phyloP scores from a whole-genome alignment of 768 basidiomycete genomes.

The Mycena haematopus region DNA sequence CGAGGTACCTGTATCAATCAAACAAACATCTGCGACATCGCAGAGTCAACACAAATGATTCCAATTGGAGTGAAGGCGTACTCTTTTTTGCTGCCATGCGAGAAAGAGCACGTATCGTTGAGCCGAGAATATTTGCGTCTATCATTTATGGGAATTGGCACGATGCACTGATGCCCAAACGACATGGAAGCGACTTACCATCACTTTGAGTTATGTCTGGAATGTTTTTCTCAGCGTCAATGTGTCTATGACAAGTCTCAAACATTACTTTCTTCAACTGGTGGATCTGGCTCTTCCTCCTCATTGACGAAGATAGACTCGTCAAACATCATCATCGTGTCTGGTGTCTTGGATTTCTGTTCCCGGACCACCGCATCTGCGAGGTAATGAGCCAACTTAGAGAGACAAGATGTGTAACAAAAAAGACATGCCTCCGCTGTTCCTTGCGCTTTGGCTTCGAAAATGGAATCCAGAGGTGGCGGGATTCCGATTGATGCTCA shows the following conservation, averaged over 20 bases:
- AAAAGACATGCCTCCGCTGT: slow-evolving; percentile 1
- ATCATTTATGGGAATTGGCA: slow-evolving; percentile 7
- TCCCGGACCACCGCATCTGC: slow-evolving; percentile 4
- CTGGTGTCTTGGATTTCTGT: background rate
- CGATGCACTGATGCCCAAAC: slow-evolving; percentile 3
- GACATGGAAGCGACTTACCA: slow-evolving; percentile 4
- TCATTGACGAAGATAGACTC: slow-evolving; percentile 8
- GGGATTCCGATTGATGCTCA: slow-evolving; percentile 22
- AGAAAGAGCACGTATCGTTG: background rate
- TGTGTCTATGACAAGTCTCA: background rate
- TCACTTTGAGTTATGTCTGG: slow-evolving; percentile 7
- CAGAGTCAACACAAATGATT: background rate
- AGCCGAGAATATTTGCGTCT: slow-evolving; percentile 7
- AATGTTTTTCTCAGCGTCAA: slow-evolving; percentile 2
- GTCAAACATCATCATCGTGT: slow-evolving; percentile 13
- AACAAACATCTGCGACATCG: slow-evolving; percentile 7
- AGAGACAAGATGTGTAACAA: background rate
- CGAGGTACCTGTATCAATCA: background rate
- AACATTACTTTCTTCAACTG: slow-evolving; percentile 3
- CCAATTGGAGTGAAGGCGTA: background rate
- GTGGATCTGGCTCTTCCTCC: background rate
- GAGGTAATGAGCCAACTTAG: background rate
- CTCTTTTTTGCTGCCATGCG: background rate
- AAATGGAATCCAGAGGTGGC: slow-evolving; percentile 11
- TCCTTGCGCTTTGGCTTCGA: slow-evolving; percentile 3